These are phyloP conservation scores for Zymoseptoria passerinii DNA, from an alignment of 2,329 filamentous ascomycete species.

Conservation along the genomic window DNA sequence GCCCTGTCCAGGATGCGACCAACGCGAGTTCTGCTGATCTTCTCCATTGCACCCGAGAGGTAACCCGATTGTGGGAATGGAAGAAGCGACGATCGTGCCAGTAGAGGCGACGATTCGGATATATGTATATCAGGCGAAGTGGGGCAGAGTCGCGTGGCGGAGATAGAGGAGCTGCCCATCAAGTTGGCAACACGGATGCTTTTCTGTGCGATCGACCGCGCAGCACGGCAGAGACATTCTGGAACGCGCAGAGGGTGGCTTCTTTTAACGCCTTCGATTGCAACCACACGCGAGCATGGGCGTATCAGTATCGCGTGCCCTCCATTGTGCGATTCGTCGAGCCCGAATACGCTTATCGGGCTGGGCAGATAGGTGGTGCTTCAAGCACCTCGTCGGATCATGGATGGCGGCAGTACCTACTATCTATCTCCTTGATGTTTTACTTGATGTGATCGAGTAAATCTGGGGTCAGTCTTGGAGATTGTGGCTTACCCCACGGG, in stretches of 20 bases:
- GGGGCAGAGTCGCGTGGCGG: neutral
- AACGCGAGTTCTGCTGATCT: conserved; percentile 31
- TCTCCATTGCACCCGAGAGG: conserved; percentile 31
- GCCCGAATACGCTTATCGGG: neutral
- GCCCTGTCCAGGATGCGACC: conserved; percentile 48
- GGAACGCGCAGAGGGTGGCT: conserved; percentile 62
- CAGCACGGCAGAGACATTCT: conserved; percentile 47
- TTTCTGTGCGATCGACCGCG: neutral
- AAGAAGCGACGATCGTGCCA: neutral
- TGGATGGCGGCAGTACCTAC: conserved; percentile 2
- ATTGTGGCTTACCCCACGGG: neutral
- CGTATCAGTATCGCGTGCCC: conserved; percentile 2
- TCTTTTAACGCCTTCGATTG: conserved; percentile 50
- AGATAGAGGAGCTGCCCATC: neutral
- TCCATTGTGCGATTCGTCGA: neutral
- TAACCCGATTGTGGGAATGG: neutral
- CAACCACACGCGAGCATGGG: conserved; percentile 41
- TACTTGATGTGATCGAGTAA: conserved; percentile 22
- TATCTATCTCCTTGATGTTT: conserved; percentile 2
- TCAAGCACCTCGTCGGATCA: neutral
- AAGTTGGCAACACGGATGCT: neutral
- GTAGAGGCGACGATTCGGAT: neutral
- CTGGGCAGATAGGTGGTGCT: conserved; percentile 9
- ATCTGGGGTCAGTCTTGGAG: neutral
- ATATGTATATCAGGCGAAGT: neutral